These are phyloP conservation scores for Scheffersomyces spartinae DNA, from an alignment of 805 yeast species.

Conservation along the genomic window DNA sequence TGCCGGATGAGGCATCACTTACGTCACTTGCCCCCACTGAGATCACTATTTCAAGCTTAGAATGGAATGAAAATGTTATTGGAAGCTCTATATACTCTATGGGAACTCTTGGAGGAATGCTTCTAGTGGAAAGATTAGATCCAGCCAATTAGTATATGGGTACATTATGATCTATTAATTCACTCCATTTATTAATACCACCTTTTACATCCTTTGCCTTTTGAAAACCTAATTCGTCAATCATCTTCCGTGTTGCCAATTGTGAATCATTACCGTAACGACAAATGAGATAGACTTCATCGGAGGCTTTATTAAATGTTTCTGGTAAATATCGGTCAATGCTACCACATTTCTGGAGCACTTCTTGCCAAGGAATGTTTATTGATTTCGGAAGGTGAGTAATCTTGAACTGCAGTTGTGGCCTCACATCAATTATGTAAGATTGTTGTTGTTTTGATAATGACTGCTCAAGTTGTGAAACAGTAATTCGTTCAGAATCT, in stretches of 20 bases:
- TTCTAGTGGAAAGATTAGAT: conserved; percentile 33
- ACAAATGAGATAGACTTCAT: conserved; percentile 53
- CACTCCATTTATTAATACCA: conserved; percentile 64
- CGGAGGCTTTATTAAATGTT: conserved; percentile 10
- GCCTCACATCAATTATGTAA: conserved; percentile 69
- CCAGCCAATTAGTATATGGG: conserved; percentile 44
- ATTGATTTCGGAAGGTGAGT: conserved; percentile 46
- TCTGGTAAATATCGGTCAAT: conserved; percentile 12
- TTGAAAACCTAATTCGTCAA: conserved; percentile 34
- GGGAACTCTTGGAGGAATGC: conserved; percentile 38
- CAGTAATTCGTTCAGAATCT: conserved; percentile 34
- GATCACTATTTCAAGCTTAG: conserved; percentile 34
- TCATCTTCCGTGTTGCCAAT: conserved; percentile 49
- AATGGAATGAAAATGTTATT: conserved; percentile 44
- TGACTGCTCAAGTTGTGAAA: no score
- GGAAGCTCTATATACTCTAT: conserved; percentile 41
- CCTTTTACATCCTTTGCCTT: conserved; percentile 63
- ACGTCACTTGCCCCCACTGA: conserved; percentile 35
- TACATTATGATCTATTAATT: conserved; percentile 41
- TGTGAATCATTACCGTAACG: conserved; percentile 89
- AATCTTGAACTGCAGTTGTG: conserved; percentile 62
- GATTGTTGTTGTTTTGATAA: conserved; percentile 5
- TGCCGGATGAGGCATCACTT: conserved; percentile 18
- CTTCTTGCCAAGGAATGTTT: conserved; percentile 50
- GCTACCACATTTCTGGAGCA: conserved; percentile 19